Base-by-base conservation (phyloP, 805 yeast species). In the Zygoascus ofunaensis region DNA sequence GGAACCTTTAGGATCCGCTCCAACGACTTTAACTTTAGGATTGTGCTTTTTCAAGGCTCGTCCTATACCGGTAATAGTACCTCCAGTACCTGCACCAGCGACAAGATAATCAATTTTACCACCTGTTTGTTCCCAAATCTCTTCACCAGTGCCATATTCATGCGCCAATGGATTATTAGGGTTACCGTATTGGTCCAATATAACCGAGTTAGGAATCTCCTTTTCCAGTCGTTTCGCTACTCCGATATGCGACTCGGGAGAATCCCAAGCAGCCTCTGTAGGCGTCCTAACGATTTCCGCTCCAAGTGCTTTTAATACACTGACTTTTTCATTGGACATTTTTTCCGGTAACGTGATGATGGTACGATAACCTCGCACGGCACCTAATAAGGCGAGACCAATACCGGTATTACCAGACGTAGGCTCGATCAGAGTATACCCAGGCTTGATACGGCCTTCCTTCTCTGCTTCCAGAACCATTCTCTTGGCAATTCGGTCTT, bases 31-130 rank as follows among this genome's bases (percentile, higher is more conserved):
- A 50, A 85, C 69, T 14, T 76, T 65, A 21, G 78, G 66, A 63
- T 82, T 73, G 62, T 80, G 73, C 61, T 78, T 84, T 68, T 84
- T 84, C 61, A 85, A 71, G 55, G 79, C 86, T 54, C 70, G 72
- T 45, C 92, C 77, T 54, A 83, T 82, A 68, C 95, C 95, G 42
- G 84, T 69, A 59, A 85, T 80, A 43, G 95, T 85, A 66, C 95
- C 95, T 65, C 95, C 95, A 46, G 95, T 85, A 66, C 95, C 95
- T 5, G 95, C 94, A 62, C 95, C 95, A 33, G 94, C 94, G 44
- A 86, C 82, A 37, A 86, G 70, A 49, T 80, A 86, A 44, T 77
- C 77, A 43, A 86, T 70, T 48, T 79, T 74, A 30, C 89, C 85
- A 21, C 72, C 64, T 14, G 90, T 75, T 65, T 85, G 94, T 49